phyloP scores from a whole-genome alignment of 2,329 filamentous ascomycete genomes.

The Pleoardoris graminearum region DNA sequence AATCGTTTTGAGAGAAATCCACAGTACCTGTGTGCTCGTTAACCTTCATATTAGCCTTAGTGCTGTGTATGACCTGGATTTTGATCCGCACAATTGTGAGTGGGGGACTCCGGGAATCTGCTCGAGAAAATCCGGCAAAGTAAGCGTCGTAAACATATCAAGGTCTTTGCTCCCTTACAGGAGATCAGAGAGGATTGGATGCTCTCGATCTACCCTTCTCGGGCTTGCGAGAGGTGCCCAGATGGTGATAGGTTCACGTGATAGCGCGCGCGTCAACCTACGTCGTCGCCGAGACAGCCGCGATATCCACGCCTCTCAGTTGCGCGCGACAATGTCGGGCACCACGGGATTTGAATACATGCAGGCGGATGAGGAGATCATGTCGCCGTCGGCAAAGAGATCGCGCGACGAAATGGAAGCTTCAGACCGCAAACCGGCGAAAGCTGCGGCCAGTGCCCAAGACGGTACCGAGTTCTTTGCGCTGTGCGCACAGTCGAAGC shows the following conservation, averaged over 20 bases:
- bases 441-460: slow-evolving; percentile 8
- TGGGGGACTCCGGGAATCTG: too few species aligned
- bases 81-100: background rate
- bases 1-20: background rate
- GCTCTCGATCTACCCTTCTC: too few species aligned
- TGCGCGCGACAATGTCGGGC: background rate
- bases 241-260: background rate
- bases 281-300: too few species aligned
- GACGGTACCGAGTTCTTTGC: slow-evolving; percentile 13
- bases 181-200: too few species aligned
- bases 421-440: too few species aligned
- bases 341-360: slow-evolving; percentile 7
- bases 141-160: too few species aligned
- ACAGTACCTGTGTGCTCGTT: slow-evolving; percentile 47
- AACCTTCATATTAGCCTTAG: slow-evolving; percentile 44
- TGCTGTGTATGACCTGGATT: background rate
- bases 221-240: too few species aligned
- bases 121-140: too few species aligned
- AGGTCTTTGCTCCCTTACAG: too few species aligned
- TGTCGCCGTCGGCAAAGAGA: slow-evolving; percentile 19
- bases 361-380: slow-evolving; percentile 8
- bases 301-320: too few species aligned
- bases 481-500: slow-evolving; percentile 14
- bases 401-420: slow-evolving; percentile 29
- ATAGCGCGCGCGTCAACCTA: background rate